These are phyloP conservation scores for Dissophora globulifera DNA, from an alignment of 192 early-diverging fungal genomes.

Conservation along the genomic window DNA sequence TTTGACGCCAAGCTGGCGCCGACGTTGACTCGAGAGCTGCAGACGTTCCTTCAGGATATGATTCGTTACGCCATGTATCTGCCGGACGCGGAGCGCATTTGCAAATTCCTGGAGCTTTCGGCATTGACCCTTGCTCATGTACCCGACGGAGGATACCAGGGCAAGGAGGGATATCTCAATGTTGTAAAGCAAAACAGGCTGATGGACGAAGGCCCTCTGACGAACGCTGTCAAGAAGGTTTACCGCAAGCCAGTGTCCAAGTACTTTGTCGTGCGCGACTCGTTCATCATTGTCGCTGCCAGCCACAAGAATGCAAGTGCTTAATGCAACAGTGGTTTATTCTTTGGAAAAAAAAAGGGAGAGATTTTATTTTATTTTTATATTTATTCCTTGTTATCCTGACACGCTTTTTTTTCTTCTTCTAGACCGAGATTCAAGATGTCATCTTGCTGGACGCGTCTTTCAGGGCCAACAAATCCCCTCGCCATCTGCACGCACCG, in stretches of 20 bases:
- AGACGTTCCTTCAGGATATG: constrained; percentile 52
- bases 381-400: background rate
- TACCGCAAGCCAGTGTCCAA: constrained; percentile 62
- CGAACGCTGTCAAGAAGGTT: constrained; percentile 50
- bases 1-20: constrained; percentile 45
- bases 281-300: constrained; percentile 58
- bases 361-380: too few relatives aligned
- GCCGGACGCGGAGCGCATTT: constrained; percentile 57
- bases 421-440: constrained; percentile 55
- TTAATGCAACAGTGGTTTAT: background rate
- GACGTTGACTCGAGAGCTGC: constrained; percentile 35
- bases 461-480: constrained; percentile 48
- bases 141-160: constrained; percentile 60
- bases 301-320: constrained; percentile 56
- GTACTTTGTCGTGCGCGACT: constrained; percentile 79
- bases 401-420: background rate
- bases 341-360: too few relatives aligned
- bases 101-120: constrained; percentile 63
- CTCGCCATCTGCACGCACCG: constrained; percentile 30
- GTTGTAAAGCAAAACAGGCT: constrained; percentile 55
- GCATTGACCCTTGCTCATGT: constrained; percentile 53
- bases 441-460: constrained; percentile 56
- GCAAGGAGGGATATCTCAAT: constrained; percentile 75
- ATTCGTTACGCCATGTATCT: constrained; percentile 49
- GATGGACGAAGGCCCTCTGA: constrained; percentile 61